Conservation (phyloP, 2,329 filamentous ascomycete species). For the Clonostachys solani region DNA sequence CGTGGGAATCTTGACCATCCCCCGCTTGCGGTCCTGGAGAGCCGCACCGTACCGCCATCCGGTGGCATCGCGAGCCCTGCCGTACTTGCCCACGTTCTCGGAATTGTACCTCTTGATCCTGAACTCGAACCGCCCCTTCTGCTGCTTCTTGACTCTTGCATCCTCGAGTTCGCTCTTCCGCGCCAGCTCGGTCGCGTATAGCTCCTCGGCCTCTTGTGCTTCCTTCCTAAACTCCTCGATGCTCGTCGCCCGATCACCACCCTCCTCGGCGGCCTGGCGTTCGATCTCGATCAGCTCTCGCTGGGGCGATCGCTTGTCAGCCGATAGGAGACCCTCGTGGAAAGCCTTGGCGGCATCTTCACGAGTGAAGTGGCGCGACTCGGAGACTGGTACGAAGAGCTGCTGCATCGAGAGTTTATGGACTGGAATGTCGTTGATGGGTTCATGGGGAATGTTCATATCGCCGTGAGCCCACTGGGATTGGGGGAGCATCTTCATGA, state of each 20-base stretch:
- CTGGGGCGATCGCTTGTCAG: slow-evolving; percentile 58
- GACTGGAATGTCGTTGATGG: slow-evolving; percentile 62
- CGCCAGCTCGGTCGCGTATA: slow-evolving; percentile 24
- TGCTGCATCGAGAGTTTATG: slow-evolving; percentile 59
- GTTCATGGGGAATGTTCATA: slow-evolving; percentile 47
- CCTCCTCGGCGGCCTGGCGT: slow-evolving; percentile 33
- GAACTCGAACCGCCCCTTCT: slow-evolving; percentile 55
- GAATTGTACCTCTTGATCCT: slow-evolving; percentile 56
- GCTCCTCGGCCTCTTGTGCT: slow-evolving; percentile 37
- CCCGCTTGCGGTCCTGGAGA: slow-evolving; percentile 56
- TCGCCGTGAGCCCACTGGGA: slow-evolving; percentile 51
- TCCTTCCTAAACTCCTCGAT: slow-evolving; percentile 33
- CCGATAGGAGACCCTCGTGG: slow-evolving; percentile 52
- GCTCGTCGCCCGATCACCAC: not conserved
- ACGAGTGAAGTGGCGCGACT: slow-evolving; percentile 60
- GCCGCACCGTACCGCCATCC: slow-evolving; percentile 64
- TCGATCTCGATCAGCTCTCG: slow-evolving; percentile 57
- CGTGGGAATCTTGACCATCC: slow-evolving; percentile 64
- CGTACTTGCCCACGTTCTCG: slow-evolving; percentile 50
- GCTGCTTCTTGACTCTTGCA: slow-evolving; percentile 35
- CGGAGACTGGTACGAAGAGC: slow-evolving; percentile 60
- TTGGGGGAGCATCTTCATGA: slow-evolving; percentile 76
- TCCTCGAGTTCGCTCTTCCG: slow-evolving; percentile 27
- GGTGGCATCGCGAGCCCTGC: slow-evolving; percentile 43
- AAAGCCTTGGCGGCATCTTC: slow-evolving; percentile 63